Conservation (phyloP, 2,329 filamentous ascomycete species). For the Aspergillus sp. region DNA sequence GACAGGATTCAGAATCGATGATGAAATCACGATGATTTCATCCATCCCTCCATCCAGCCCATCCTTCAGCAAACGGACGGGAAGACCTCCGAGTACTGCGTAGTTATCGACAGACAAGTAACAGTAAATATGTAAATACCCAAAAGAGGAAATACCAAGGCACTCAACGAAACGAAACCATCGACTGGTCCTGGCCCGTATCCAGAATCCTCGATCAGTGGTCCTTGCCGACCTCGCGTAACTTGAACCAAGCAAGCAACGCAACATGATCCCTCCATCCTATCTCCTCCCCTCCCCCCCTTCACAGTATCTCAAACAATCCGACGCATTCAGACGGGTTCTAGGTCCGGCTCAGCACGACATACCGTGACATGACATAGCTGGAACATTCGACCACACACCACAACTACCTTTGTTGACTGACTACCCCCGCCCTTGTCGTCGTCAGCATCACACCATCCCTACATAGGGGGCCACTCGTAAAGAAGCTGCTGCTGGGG, state of each 20-base stretch:
- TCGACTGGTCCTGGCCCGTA: background rate
- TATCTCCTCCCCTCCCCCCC: no score
- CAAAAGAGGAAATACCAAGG: background rate
- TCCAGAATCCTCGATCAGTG: background rate
- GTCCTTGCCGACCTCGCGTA: no score
- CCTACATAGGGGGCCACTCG: background rate
- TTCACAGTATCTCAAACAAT: background rate
- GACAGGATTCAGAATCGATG: background rate
- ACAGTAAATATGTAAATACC: background rate
- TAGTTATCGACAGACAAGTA: background rate
- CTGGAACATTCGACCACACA: background rate
- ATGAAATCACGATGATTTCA: constrained; percentile 4
- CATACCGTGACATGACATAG: background rate
- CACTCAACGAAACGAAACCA: background rate
- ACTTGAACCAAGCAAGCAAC: background rate
- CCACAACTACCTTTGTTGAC: background rate
- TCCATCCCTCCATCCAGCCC: background rate
- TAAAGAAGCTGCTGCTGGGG: background rate
- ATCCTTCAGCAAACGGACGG: background rate
- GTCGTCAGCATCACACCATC: constrained; percentile 8
- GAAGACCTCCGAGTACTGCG: no score
- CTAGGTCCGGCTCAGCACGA: no score
- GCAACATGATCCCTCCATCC: background rate
- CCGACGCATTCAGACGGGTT: background rate
- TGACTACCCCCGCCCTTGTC: background rate